These are phyloP conservation scores for Microsporum ferrugineum DNA, from an alignment of 2,329 filamentous ascomycete species.

Conservation along the genomic window DNA sequence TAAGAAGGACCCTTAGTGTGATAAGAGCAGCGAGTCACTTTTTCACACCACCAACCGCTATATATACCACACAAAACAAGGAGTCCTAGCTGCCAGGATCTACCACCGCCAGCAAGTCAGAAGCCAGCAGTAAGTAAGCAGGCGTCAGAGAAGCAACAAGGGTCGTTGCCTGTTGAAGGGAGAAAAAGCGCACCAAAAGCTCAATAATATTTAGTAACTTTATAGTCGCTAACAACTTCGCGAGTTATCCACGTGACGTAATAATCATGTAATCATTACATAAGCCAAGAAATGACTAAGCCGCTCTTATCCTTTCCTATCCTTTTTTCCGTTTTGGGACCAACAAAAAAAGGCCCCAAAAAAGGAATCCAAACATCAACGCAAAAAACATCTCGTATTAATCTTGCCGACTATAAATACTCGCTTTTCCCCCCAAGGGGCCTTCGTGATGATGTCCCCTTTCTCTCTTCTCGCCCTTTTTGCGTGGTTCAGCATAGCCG, in stretches of 20 bases:
- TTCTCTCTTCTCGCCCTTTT: background rate
- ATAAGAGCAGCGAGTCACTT: too few relatives aligned
- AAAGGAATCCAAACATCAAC: background rate
- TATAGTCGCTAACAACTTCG: background rate
- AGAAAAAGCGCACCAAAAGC: too few relatives aligned
- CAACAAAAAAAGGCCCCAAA: background rate
- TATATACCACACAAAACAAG: background rate
- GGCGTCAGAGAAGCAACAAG: background rate
- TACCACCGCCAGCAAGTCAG: background rate
- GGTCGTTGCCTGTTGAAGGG: background rate
- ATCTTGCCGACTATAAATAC: background rate
- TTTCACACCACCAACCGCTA: background rate
- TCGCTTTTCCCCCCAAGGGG: background rate
- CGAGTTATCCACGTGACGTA: background rate
- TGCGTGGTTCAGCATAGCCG: conserved; percentile 16
- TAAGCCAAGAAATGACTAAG: background rate
- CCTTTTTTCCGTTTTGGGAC: background rate
- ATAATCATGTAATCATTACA: background rate
- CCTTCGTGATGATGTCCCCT: conserved; percentile 4
- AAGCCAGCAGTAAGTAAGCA: background rate
- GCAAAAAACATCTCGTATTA: background rate
- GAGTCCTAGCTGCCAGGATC: background rate
- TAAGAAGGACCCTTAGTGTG: background rate
- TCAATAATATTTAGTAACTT: too few relatives aligned
- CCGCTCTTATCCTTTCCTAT: background rate